phyloP scores from a whole-genome alignment of 2,329 filamentous ascomycete genomes.

The Monosporascus sp. region DNA sequence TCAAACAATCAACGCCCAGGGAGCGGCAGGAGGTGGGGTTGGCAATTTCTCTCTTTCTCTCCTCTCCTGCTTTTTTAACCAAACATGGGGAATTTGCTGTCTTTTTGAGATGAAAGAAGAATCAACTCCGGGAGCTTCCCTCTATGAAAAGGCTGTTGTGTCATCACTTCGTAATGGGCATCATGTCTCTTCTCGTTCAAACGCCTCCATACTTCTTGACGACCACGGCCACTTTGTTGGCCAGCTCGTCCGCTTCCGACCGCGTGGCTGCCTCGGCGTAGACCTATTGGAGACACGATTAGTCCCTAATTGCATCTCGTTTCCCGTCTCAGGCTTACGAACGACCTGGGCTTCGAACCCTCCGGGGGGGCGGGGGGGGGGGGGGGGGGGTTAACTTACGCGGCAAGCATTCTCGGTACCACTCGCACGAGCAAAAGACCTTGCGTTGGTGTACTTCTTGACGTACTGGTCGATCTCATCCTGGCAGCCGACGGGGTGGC shows the following conservation, averaged over 20 bases:
- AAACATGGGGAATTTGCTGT: neutral
- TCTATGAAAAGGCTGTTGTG: neutral
- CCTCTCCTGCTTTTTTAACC: neutral
- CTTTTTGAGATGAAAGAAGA: neutral
- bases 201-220: conserved; percentile 55
- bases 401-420: conserved; percentile 95
- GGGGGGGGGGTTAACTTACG: conserved; percentile 27
- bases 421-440: conserved; percentile 86
- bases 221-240: conserved; percentile 73
- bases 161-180: neutral
- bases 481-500: conserved; percentile 74
- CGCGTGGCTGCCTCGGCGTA: conserved; percentile 92
- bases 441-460: conserved; percentile 83
- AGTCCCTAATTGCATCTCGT: too few species aligned
- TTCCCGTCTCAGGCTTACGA: too few species aligned
- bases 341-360: too few species aligned
- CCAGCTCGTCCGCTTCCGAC: conserved; percentile 86
- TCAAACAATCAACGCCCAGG: too few species aligned
- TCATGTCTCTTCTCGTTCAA: neutral
- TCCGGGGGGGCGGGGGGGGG: neutral
- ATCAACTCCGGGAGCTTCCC: neutral
- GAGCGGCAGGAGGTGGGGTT: neutral
- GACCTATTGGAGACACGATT: conserved; percentile 30
- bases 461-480: conserved; percentile 82
- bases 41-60: neutral